phyloP scores from a whole-genome alignment of 768 basidiomycete genomes.

The Boletus tomentosulus region DNA sequence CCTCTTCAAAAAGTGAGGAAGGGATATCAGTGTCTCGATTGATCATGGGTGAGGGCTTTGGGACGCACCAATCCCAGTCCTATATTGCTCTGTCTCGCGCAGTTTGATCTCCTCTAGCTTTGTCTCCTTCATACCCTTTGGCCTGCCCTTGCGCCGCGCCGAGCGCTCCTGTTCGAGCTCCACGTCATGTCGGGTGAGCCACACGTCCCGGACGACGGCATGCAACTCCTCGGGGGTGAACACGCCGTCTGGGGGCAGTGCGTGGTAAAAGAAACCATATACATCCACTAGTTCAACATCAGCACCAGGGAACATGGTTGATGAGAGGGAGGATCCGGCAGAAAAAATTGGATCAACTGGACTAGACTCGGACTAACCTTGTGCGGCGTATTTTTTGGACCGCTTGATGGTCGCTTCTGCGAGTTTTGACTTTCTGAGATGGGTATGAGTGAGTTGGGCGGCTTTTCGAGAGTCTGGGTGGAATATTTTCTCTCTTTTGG shows the following conservation, averaged over 20 bases:
- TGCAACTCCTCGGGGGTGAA: slow-evolving; percentile 67
- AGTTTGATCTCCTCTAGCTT: slow-evolving; percentile 69
- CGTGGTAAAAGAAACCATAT: slow-evolving; percentile 73
- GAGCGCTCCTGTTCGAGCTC: slow-evolving; percentile 60
- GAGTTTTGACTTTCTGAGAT: slow-evolving; percentile 66
- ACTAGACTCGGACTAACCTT: slow-evolving; percentile 37
- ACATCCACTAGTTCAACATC: slow-evolving; percentile 48
- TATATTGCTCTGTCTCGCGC: slow-evolving; percentile 66
- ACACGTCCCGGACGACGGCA: slow-evolving; percentile 55
- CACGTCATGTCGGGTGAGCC: slow-evolving; percentile 69
- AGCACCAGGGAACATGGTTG: not conserved
- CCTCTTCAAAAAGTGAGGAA: slow-evolving; percentile 43
- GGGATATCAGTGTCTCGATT: not conserved
- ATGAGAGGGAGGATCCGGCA: not conserved
- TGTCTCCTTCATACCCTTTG: slow-evolving; percentile 64
- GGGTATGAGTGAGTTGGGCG: slow-evolving; percentile 62
- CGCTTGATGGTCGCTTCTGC: slow-evolving; percentile 53
- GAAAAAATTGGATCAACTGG: not conserved
- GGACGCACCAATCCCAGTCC: slow-evolving; percentile 72
- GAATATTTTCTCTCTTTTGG: slow-evolving; percentile 73
- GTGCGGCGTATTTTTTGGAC: slow-evolving; percentile 48
- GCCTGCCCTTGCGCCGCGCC: slow-evolving; percentile 65
- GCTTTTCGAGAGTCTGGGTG: slow-evolving; percentile 86
- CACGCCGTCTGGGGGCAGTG: slow-evolving; percentile 54
- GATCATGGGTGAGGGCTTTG: not conserved